Evolutionary conservation across 495 filamentous ascomycete genomes (phyloP).

Genomic region (Penicillium crystallinum): DNA sequence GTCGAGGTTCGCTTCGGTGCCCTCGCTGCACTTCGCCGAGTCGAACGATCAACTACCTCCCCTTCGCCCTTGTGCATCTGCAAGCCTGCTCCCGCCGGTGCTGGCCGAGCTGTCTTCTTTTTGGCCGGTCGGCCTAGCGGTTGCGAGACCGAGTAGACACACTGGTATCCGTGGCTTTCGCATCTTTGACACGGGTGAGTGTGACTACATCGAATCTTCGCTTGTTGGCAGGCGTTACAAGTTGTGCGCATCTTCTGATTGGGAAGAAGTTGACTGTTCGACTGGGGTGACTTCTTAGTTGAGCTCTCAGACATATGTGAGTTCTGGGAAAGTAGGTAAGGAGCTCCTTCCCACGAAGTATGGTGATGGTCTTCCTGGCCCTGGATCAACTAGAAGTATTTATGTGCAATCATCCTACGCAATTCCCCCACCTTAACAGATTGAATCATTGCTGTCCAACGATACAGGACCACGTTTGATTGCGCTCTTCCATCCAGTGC

Average conservation of each 20-base stretch:
- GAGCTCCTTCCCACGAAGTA: neutral
- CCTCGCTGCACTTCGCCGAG: slow-evolving; percentile 3
- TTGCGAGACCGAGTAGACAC: slow-evolving; percentile 44
- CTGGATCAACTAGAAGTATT: neutral
- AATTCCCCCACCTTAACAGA: neutral
- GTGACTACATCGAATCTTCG: slow-evolving; percentile 47
- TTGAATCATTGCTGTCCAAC: neutral
- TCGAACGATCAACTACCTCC: slow-evolving; percentile 6
- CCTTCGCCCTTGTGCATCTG: neutral
- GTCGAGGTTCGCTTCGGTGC: neutral
- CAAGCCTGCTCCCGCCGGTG: neutral
- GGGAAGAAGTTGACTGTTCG: neutral
- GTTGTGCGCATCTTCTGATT: slow-evolving; percentile 39
- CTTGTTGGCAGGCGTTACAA: slow-evolving; percentile 46
- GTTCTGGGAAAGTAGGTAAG: neutral
- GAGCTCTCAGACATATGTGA: neutral
- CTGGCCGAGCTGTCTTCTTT: slow-evolving; percentile 18
- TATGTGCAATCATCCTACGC: neutral
- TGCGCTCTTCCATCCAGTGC: neutral
- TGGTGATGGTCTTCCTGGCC: neutral
- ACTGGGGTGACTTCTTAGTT: slow-evolving; percentile 12
- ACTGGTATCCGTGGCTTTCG: slow-evolving; percentile 37
- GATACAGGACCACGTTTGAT: neutral
- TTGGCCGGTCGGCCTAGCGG: slow-evolving; percentile 41
- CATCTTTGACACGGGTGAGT: slow-evolving; percentile 41